phyloP scores from a whole-genome alignment of 2,329 filamentous ascomycete species.

The Talaromyces sp. region DNA sequence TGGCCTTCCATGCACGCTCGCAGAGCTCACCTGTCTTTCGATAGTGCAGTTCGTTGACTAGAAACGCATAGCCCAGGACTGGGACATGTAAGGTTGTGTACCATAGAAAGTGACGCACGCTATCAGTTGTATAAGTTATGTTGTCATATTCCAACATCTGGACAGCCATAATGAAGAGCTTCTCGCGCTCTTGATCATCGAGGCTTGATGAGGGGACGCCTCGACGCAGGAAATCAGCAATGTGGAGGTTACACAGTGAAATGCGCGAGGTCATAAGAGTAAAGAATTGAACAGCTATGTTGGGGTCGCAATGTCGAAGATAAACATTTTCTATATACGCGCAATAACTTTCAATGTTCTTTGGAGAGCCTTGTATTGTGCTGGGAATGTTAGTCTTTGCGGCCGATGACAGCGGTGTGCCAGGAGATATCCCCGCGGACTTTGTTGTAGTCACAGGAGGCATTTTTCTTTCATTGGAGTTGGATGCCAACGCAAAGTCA shows the following conservation, averaged over 20 bases:
- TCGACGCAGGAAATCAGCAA: constrained; percentile 13
- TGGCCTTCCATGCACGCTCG: constrained; percentile 55
- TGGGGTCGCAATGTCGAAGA: constrained; percentile 52
- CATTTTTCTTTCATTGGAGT: background rate
- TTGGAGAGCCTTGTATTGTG: background rate
- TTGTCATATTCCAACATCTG: constrained; percentile 58
- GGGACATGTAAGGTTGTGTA: constrained; percentile 57
- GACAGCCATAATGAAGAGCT: constrained; percentile 51
- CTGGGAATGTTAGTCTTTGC: background rate
- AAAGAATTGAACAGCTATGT: constrained; percentile 56
- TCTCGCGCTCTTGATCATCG: constrained; percentile 41
- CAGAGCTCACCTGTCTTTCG: constrained; percentile 52
- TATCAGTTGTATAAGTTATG: constrained; percentile 48
- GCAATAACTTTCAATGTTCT: constrained; percentile 49
- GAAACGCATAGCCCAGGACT: constrained; percentile 57
- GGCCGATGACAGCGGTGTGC: background rate
- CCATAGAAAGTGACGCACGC: constrained; percentile 52
- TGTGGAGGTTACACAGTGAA: constrained; percentile 41
- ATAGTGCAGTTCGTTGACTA: constrained; percentile 51
- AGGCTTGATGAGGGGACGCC: background rate
- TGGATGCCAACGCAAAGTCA: background rate
- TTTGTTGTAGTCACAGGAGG: background rate
- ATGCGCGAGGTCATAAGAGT: constrained; percentile 54
- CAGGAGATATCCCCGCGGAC: background rate
- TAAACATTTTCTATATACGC: constrained; percentile 54